phyloP scores from a whole-genome alignment of 306 rosid species.

The Mucuna pruriens region DNA sequence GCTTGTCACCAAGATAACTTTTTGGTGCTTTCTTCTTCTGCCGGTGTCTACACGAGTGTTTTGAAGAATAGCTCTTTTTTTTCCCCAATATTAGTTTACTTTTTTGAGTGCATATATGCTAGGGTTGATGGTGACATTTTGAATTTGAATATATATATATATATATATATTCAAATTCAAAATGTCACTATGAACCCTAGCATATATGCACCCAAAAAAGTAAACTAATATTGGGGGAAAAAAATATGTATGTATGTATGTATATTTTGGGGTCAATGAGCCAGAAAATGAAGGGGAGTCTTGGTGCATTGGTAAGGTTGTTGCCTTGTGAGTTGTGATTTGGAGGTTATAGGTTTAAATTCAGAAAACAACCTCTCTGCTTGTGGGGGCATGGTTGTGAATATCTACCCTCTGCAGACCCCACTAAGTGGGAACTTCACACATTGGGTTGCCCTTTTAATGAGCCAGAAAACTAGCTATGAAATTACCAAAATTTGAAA shows the following conservation, averaged over 20 bases:
- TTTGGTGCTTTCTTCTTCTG: conserved; percentile 1
- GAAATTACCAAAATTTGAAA: not conserved
- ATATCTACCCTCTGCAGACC: not conserved
- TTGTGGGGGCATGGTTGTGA: not conserved
- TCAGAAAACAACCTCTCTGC: not conserved
- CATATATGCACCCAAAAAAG: conserved; percentile 8
- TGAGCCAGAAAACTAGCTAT: not conserved
- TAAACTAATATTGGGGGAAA: not conserved
- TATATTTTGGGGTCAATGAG: too few relatives aligned
- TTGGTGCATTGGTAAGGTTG: not conserved
- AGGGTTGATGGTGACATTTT: not conserved
- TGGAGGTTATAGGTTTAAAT: not conserved
- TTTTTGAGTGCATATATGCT: conserved; percentile 13
- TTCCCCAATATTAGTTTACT: not conserved
- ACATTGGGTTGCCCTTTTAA: not conserved
- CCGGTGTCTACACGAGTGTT: not conserved
- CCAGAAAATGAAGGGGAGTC: not conserved
- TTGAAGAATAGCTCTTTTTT: not conserved
- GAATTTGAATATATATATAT: too few relatives aligned
- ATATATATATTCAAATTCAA: conserved; percentile 8
- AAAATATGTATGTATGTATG: too few relatives aligned
- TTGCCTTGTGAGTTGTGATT: not conserved
- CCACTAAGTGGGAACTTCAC: not conserved
- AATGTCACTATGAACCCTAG: not conserved
- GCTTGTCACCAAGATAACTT: conserved; percentile 4